Base-by-base conservation (phyloP, 225 moss, liverwort and hornwort genomes). In the Pseudisothecium myosuroides region DNA sequence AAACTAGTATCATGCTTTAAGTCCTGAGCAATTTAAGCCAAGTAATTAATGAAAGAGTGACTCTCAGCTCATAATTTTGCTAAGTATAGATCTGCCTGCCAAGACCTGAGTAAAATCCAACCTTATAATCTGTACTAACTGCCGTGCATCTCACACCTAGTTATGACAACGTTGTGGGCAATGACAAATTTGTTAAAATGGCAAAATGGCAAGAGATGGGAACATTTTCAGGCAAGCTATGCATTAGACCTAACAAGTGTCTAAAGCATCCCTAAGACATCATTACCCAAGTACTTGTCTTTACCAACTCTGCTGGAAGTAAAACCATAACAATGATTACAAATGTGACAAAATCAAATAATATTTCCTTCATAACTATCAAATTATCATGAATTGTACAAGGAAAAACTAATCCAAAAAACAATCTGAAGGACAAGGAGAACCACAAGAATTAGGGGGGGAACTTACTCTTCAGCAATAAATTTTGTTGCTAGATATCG, bases 401-500 rank as follows among this genome's bases (percentile, higher is more conserved):
- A 28, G 84, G 8, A 36, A 21, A 58, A 37, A 76, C 10, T 60
- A 18, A 60, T 75, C 17, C 18, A 32, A 19, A 64, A 64, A 32
- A 58, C 26, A 83, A 24, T 39, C 11, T 34, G 19, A 13, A 62
- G 22, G 49, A 49, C n/a, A 17, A 59, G 5, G 14, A 56, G 47
- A 16, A 62, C 59, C 49, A 84, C 64, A 84, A 67, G 17, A 67
- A 85, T 59, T 15, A 39, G 14, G 49, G 58, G 21, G 26, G 73
- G 39, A 74, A 85, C 89, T 66, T 91, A 95, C 95, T 95, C 94
- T 94, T 96, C 96, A 61, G 95, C 93, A 45, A 83, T 91, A 79
- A 96, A 96, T 85, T 93, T 93, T n/a, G 94, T 94, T 14, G 96
- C 96, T 63, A 98, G 87, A 80, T 95, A 95, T 50, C 95, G 95